Percentiles rank a stretch among this genome's conserved stretches.
These are phyloP conservation scores for Puccinia coronata DNA, from an alignment of 1,284 basidiomycete genomes.

Conservation along the genomic window DNA sequence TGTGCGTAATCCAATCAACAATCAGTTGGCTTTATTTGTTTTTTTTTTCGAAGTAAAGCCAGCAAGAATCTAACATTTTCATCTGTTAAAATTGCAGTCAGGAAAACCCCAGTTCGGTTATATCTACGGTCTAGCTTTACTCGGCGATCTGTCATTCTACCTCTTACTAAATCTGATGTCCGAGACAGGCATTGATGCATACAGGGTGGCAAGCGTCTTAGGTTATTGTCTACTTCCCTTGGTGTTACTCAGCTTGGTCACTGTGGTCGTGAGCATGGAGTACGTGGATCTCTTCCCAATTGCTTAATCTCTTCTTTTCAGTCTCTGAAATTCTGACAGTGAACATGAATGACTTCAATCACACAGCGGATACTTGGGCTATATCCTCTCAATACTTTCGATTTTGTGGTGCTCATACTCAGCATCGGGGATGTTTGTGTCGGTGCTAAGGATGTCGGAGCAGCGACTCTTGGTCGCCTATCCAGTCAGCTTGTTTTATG, in stretches of 20 bases:
- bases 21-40: neutral
- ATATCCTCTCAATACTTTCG: conserved; percentile 74
- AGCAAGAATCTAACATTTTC: conserved; percentile 8
- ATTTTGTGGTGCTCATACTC: conserved; percentile 95
- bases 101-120: conserved; percentile 99
- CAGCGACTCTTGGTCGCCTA: conserved; percentile 91
- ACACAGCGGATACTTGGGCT: conserved; percentile 74
- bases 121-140: conserved; percentile 94
- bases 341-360: conserved; percentile 50
- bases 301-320: conserved; percentile 3
- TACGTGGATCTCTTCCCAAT: conserved; percentile 62
- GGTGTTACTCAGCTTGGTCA: conserved; percentile 89
- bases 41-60: conserved; percentile 22
- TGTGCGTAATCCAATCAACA: conserved; percentile 65
- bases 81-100: conserved; percentile 65
- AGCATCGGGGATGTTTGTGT: conserved; percentile 89
- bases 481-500: conserved; percentile 81
- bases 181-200: conserved; percentile 90
- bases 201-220: conserved; percentile 90
- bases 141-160: conserved; percentile 93
- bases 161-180: conserved; percentile 96
- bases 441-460: conserved; percentile 87
- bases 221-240: conserved; percentile 97
- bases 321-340: conserved; percentile 28
- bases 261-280: conserved; percentile 85